Base-by-base conservation (phyloP, 139 green algal genomes). In the Picochlorum sp. region DNA sequence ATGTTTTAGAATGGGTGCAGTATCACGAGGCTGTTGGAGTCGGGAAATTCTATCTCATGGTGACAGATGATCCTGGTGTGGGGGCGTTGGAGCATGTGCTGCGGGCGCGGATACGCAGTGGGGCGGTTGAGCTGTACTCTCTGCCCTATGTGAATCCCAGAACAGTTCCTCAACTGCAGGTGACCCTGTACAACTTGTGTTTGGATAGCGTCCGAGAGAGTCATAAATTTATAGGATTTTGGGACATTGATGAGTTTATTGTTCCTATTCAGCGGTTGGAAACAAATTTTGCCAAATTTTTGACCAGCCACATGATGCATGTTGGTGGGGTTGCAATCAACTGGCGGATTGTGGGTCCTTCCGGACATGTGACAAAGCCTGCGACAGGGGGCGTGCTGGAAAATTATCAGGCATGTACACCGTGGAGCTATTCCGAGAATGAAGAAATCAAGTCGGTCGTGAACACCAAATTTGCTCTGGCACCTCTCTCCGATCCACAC, bases 181-280 rank as follows among this genome's bases (percentile, higher is more conserved):
- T 71, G 54, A 52, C n/a, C 20, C 54, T 71, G 11, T 71, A 71
- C 26, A 30, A 31, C 52, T 14, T 54, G 18, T 65, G 54, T 23
- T 55, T 71, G 16, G 45, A 71, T 23, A 45, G 45, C 16, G 26
- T 34, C 49, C 44, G 64, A 16, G 30, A 49, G 20, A 28, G 10
- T 21, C 64, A 70, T n/a, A 9, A 10, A 14, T 70, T 65, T 65
- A 6, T 70, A 18, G 64, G 64, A 7, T 70, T 70, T 60, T 70
- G 64, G 64, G 64, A 70, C 16, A 56, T 70, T 37, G 64, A 70
- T 30, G 64, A 70, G 52, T 70, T 70, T 54, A 20, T 70, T 21
- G 49, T 70, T 26, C 51, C 51, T 20, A 4, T 47, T 62, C 18
- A 59, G 21, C 13, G 6, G 23, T 13, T 9, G 31, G 51, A 47